Evolutionary conservation across 176 grass and related monocot species (phyloP), one percentile per base, ranked within the genome.

Genomic region (Phyllostachys edulis): DNA sequence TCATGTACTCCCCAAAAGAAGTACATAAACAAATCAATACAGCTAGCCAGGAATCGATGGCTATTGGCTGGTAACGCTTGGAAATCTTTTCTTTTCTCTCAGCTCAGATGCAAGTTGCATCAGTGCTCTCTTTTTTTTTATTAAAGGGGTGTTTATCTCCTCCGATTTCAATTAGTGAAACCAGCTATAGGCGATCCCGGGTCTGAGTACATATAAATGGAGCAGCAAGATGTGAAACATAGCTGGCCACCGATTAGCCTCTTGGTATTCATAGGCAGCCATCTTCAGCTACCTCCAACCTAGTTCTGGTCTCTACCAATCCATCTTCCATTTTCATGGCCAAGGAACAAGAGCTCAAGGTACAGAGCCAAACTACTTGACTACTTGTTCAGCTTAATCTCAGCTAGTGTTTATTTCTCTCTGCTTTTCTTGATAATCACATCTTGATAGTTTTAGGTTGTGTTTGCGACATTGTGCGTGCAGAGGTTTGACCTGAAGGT

Each of bases 401-500:
- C 4, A 52, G 50, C 50, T 18, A 51, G 14, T 51, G 12, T 4
- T 15, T 49, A 15, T 14, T 49, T 49, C 13, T 18, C 14, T 18
- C 16, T 18, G 50, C 16, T n/a, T 41, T 40, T 41, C 66, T 11
- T 68, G 66, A 20, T 68, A 68, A n/a, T 21, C 6, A 9, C 37
- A 37, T 59, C 73, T 14, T 82, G 29, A 63, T 14, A 27, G 10
- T 29, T 16, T 36, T 11, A 11, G 9, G 9, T 45, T 45, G 42
- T 45, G 42, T 9, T 45, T 45, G 9, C 10, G 9, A 11, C 42
- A 45, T 45, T 0, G 42, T 77, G 75, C 84, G 89, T 9, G 54
- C 54, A 56, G 90, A 92, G 75, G 52, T 80, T 92, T 84, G 91
- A 87, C 55, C 27, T 90, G 61, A 87, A 87, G 80, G 87, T 90